These are phyloP conservation scores for Daldinia sp. DNA, from an alignment of 2,329 filamentous ascomycete genomes.

Conservation along the genomic window DNA sequence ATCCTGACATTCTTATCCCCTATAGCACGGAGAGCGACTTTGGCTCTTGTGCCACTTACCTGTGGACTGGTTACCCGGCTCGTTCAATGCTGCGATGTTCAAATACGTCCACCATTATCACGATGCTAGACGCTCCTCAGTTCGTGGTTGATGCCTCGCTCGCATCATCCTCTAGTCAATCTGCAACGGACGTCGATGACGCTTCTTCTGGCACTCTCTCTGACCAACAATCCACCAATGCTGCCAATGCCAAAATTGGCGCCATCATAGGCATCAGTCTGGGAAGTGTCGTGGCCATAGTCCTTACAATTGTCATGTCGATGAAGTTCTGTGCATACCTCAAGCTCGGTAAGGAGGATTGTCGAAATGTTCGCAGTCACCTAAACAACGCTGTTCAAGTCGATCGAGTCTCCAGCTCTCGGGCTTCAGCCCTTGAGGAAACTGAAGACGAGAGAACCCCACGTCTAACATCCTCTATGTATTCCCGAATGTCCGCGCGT, in stretches of 20 bases:
- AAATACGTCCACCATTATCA: slow-evolving; percentile 40
- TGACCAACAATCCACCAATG: not conserved
- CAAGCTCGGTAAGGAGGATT: not conserved
- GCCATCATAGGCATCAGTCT: not conserved
- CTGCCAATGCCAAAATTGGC: not conserved
- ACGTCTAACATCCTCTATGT: too few relatives aligned
- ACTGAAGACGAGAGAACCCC: too few relatives aligned
- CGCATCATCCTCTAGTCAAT: slow-evolving; percentile 20
- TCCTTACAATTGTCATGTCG: not conserved
- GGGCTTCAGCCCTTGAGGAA: too few relatives aligned
- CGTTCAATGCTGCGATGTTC: slow-evolving; percentile 51
- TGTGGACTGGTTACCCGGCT: slow-evolving; percentile 48
- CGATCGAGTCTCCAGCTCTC: too few relatives aligned
- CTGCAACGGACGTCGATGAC: too few relatives aligned
- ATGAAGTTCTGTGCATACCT: not conserved
- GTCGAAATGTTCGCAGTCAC: not conserved
- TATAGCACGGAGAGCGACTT: slow-evolving; percentile 25
- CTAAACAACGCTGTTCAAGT: too few relatives aligned
- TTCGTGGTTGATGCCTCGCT: slow-evolving; percentile 46
- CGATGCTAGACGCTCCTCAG: slow-evolving; percentile 49
- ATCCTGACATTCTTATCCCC: not conserved
- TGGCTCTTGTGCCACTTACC: slow-evolving; percentile 49
- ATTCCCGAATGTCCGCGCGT: too few relatives aligned
- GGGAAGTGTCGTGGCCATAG: not conserved
- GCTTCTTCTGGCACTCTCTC: too few relatives aligned